Base-by-base conservation (phyloP, 2,329 filamentous ascomycete species). In the Sporothrix curviconia region DNA sequence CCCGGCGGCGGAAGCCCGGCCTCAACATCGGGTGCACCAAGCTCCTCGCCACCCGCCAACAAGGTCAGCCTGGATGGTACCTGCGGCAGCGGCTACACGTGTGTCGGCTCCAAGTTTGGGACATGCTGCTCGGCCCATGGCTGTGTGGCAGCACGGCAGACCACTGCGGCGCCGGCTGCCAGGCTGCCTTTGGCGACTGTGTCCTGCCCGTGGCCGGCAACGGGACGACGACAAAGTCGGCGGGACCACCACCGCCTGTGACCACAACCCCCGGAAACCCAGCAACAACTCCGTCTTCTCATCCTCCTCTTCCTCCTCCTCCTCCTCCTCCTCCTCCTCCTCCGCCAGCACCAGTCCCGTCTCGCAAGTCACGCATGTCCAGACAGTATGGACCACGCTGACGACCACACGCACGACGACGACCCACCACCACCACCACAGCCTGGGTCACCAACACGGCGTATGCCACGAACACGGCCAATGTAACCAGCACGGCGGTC, bases 121-220 rank as follows among this genome's bases (percentile, higher is more conserved):
- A 43, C 64, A 7, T 70, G 68, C 60, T 71, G 69, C 53, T 67
- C 65, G 15, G 56, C 65, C 15, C 65, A 67, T 61, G 66, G 68
- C 11, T 71, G 66, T 71, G 69, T 47, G 69, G 69, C 9, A 63
- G 61, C 15, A 63, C 66, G 22, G 55, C 61, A 22, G 63, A 61
- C 7, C 67, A 70, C 47, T 71, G 69, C 56, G 66, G 65, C 12
- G 56, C 58, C 17, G 67, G 66, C 2, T 70, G 69, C 55, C 65
- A 69, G 55, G 52, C 61, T 9, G 63, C 28, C 7, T 64, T 59
- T 51, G 66, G 66, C 11, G 46, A 50, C 2, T 65, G 64, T 36
- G 47, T n/a, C 11, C 30, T 24, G 22, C 24, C 53, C 22, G 53
- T 47, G 17, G 19, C 30, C 9, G 52, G 54, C 4, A 44, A 36